Percentiles rank a stretch among this genome's conserved stretches.
Evolutionary conservation across 208 protist species (phyloP).

Genomic region (Trypanosoma cruzi): DNA sequence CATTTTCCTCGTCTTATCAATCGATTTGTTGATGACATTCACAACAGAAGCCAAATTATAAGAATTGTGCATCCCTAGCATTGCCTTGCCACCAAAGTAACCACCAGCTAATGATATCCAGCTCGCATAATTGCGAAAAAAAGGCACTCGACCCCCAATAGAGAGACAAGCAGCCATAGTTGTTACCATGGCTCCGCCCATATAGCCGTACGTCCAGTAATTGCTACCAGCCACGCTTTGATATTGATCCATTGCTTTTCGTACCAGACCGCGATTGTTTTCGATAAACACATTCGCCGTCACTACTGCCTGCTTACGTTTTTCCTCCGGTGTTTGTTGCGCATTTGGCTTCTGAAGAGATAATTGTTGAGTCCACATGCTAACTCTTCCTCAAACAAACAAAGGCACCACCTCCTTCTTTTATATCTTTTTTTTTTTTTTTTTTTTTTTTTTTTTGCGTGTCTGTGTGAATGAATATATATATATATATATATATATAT

Average conservation of each 20-base stretch:
- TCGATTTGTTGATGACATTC: conserved; percentile 58
- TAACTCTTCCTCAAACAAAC: background rate
- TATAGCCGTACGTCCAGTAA: conserved; percentile 90
- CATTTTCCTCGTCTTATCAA: conserved; percentile 65
- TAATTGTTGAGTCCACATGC: conserved; percentile 29
- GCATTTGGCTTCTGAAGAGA: conserved; percentile 33
- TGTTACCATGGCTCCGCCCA: conserved; percentile 61
- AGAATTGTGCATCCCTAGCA: conserved; percentile 55
- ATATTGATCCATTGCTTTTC: conserved; percentile 57
- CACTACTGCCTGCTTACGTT: conserved; percentile 69
- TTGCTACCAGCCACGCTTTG: conserved; percentile 65
- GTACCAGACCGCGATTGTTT: conserved; percentile 58
- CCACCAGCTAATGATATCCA: conserved; percentile 75
- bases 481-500: too few species aligned
- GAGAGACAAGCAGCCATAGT: conserved; percentile 71
- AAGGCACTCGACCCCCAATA: conserved; percentile 60
- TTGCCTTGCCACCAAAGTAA: conserved; percentile 81
- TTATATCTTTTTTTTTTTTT: conserved; percentile 6
- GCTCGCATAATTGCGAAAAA: conserved; percentile 72
- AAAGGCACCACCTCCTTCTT: conserved; percentile 1
- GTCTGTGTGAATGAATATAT: too few species aligned
- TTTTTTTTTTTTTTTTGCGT: too few species aligned
- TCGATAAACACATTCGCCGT: conserved; percentile 79
- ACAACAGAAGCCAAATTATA: conserved; percentile 55
- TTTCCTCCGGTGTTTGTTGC: conserved; percentile 54